Percentiles rank a stretch among this genome's conserved stretches.
These are phyloP conservation scores for Kodamaea plutei DNA, from an alignment of 1,139 yeast species.

Conservation along the genomic window DNA sequence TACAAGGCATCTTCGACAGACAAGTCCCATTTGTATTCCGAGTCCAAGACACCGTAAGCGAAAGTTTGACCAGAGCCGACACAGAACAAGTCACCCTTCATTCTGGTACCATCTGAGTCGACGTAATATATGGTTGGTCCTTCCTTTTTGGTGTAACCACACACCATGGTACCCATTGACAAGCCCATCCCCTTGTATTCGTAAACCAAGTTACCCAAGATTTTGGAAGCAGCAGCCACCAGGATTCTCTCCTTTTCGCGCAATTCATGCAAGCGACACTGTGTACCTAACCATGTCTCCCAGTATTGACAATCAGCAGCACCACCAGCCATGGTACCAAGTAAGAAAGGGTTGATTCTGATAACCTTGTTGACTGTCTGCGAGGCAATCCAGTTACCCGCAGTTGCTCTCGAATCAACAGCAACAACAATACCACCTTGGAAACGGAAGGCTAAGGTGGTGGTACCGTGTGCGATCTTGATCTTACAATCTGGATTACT, in stretches of 20 bases:
- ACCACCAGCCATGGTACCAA: slow-evolving; percentile 99
- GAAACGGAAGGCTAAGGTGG: slow-evolving; percentile 93
- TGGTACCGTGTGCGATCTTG: slow-evolving; percentile 97
- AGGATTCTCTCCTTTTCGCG: slow-evolving; percentile 92
- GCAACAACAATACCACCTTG: slow-evolving; percentile 96
- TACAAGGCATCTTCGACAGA: slow-evolving; percentile 89
- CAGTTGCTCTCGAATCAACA: slow-evolving; percentile 97
- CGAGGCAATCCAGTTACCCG: slow-evolving; percentile 97
- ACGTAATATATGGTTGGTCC: slow-evolving; percentile 96
- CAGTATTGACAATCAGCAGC: slow-evolving; percentile 99
- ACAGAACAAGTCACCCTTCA: slow-evolving; percentile 92
- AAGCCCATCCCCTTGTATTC: slow-evolving; percentile 97
- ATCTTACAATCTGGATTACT: slow-evolving; percentile 90
- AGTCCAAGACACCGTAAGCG: slow-evolving; percentile 98
- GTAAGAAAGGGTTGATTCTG: slow-evolving; percentile 88
- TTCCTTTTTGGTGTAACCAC: slow-evolving; percentile 93
- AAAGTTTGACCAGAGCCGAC: slow-evolving; percentile 99
- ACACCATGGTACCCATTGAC: slow-evolving; percentile 98
- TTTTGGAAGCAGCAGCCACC: slow-evolving; percentile 96
- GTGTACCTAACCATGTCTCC: slow-evolving; percentile 99
- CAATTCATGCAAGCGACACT: slow-evolving; percentile 91
- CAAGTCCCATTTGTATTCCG: slow-evolving; percentile 86
- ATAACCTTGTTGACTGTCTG: slow-evolving; percentile 97
- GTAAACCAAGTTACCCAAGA: slow-evolving; percentile 84
- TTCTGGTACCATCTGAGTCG: slow-evolving; percentile 94